phyloP scores from a whole-genome alignment of 768 basidiomycete species.

The Lentinula lateritia region DNA sequence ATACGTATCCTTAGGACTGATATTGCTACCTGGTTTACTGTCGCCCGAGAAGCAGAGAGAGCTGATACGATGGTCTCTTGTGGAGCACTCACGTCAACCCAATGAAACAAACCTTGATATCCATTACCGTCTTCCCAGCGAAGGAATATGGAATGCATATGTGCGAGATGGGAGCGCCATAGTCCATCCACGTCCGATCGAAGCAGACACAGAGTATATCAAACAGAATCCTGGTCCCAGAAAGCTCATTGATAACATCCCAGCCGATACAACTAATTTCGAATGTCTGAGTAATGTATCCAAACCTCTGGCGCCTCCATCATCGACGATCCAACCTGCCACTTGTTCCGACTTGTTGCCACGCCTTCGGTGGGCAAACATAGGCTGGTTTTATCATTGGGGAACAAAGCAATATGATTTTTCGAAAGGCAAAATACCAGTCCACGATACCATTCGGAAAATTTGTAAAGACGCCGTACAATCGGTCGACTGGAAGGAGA shows the following conservation, averaged over 20 bases:
- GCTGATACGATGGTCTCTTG: constrained; percentile 69
- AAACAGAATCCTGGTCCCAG: constrained; percentile 44
- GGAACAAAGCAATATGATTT: constrained; percentile 94
- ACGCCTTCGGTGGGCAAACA: constrained; percentile 92
- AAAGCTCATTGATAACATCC: constrained; percentile 64
- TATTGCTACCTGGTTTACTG: constrained; percentile 76
- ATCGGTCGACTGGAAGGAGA: constrained; percentile 62
- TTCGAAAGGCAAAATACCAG: constrained; percentile 54
- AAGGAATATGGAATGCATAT: constrained; percentile 74
- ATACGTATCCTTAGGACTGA: constrained; percentile 53
- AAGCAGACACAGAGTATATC: constrained; percentile 15
- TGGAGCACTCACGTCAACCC: constrained; percentile 67
- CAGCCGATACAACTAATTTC: constrained; percentile 57
- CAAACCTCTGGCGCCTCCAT: constrained; percentile 63
- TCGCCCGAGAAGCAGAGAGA: constrained; percentile 55
- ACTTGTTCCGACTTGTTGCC: constrained; percentile 52
- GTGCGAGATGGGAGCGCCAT: constrained; percentile 29
- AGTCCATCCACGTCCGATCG: constrained; percentile 40
- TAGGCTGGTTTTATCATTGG: constrained; percentile 98
- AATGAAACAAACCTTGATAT: constrained; percentile 89
- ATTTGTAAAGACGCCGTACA: constrained; percentile 62
- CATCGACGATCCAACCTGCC: constrained; percentile 46
- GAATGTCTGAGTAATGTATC: constrained; percentile 44
- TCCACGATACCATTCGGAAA: constrained; percentile 49
- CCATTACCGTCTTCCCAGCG: constrained; percentile 72